Base-by-base conservation (phyloP, 2,329 filamentous ascomycete genomes). In the Exserohilum rostratum region DNA sequence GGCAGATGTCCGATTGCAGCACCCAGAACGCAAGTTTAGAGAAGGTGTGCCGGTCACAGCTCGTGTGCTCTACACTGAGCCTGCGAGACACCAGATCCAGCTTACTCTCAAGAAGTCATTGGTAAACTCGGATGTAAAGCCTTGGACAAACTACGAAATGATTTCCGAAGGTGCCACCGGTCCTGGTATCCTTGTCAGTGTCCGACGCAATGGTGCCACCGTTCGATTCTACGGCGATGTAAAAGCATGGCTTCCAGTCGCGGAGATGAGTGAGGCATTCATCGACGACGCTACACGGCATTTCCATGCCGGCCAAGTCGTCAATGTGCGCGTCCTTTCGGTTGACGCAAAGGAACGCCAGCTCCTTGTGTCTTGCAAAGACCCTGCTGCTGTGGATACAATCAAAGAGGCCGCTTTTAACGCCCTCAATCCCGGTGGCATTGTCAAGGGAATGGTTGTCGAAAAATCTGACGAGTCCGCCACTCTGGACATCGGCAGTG, bases 231-330 rank as follows among this genome's bases (percentile, higher is more conserved):
- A 96, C 68, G 91, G 91, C 15, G 78, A 82, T 7, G 81, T 99
- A 17, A 86, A 87, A 61, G 96, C 90, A 7, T 99, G 96, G 79
- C 82, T 99, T 50, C 95, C 95, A 2, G 88, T 96, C 0, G 90
- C 90, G 1, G 93, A 99, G 76, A 99, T 99, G 95, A 98, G 95
- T 72, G 95, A 99, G 73, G 92, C 93, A 10, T 97, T 89, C 70
- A 97, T 99, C 68, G 85, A 89, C 63, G 90, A 97, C 68, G 92
- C 95, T 4, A 86, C 85, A 40, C 87, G 96, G 68, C 93, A 98
- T 76, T 99, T 99, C 79, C 87, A 89, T 31, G 78, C 87, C 38
- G 96, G 95, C 0, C 95, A 99, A 73, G 93, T 96, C 1, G 89
- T 99, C 62, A 96, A 87, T 67, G 90, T 97, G 17, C 90, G 93